Percentiles rank a stretch among this genome's conserved stretches.
phyloP scores from a whole-genome alignment of 495 filamentous ascomycete genomes.

The Amniculicola lignicola region DNA sequence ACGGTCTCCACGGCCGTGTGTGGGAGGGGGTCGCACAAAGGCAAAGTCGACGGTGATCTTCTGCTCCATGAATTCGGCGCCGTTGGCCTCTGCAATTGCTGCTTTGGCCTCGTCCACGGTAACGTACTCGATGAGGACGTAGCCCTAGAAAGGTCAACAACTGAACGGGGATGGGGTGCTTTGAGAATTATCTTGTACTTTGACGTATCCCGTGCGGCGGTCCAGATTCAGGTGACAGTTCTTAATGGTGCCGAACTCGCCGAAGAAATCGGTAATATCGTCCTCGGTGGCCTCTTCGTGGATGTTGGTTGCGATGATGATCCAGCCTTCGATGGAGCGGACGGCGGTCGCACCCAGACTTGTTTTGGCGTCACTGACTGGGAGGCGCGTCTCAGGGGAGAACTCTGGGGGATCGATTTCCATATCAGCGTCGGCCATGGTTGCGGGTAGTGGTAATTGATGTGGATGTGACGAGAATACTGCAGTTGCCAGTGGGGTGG shows the following conservation, averaged over 20 bases:
- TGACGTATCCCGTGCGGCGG: conserved; percentile 93
- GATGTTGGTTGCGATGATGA: conserved; percentile 92
- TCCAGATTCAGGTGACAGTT: conserved; percentile 95
- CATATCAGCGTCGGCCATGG: conserved; percentile 60
- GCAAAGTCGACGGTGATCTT: conserved; percentile 91
- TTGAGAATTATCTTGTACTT: conserved; percentile 46
- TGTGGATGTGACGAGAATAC: too few species aligned
- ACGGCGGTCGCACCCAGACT: conserved; percentile 81
- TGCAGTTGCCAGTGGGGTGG: too few species aligned
- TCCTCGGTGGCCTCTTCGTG: conserved; percentile 98
- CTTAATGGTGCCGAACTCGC: conserved; percentile 95
- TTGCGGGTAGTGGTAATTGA: too few species aligned
- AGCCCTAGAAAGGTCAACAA: conserved; percentile 60
- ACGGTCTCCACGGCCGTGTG: conserved; percentile 53
- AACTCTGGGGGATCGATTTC: conserved; percentile 59
- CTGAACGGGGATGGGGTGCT: neutral
- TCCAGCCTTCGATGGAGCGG: conserved; percentile 98
- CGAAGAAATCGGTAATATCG: conserved; percentile 89
- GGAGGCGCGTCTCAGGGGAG: conserved; percentile 40
- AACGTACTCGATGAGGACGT: conserved; percentile 89
- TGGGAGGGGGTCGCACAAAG: conserved; percentile 88
- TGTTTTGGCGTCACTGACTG: conserved; percentile 65
- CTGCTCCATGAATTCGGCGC: conserved; percentile 84
- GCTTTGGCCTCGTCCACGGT: conserved; percentile 81
- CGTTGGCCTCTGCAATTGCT: conserved; percentile 80